A percentile compares a stretch with the other conserved stretches of the same genome.
Evolutionary conservation across 75 land plant genomes (phyloP).

Genomic region (Selaginella moellendorffii): DNA sequence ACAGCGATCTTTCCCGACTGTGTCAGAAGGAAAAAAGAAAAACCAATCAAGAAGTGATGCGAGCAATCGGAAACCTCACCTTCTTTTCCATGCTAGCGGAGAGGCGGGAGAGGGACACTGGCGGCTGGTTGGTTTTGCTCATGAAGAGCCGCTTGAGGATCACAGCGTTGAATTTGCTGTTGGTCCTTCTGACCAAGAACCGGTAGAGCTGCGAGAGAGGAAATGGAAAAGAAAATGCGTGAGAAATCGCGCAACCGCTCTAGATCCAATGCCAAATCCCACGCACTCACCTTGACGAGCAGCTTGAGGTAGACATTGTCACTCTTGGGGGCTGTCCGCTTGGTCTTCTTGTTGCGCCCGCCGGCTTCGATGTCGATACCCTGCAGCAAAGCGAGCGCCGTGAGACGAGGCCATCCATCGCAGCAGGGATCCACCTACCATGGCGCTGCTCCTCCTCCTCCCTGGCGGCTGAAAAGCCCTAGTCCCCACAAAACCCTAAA

Average conservation of each 20-base stretch:
- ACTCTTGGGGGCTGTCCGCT: constrained; percentile 56
- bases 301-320: constrained; percentile 65
- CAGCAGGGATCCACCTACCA: too few relatives aligned
- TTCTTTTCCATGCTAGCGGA: constrained; percentile 39
- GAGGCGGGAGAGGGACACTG: constrained; percentile 45
- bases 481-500: too few relatives aligned
- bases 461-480: too few relatives aligned
- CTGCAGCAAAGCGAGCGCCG: too few relatives aligned
- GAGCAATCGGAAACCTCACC: too few relatives aligned
- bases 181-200: constrained; percentile 64
- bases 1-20: constrained; percentile 65
- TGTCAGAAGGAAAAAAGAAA: not conserved
- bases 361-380: constrained; percentile 66
- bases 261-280: not conserved
- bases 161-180: constrained; percentile 43
- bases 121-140: constrained; percentile 58
- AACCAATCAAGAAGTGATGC: too few relatives aligned
- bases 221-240: too few relatives aligned
- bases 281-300: constrained; percentile 45
- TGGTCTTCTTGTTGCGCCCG: constrained; percentile 62
- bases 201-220: constrained; percentile 36
- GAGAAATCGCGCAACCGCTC: not conserved
- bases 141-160: constrained; percentile 63
- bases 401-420: too few relatives aligned
- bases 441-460: too few relatives aligned